phyloP scores from a whole-genome alignment of 768 basidiomycete species.

The Boletales sp. region DNA sequence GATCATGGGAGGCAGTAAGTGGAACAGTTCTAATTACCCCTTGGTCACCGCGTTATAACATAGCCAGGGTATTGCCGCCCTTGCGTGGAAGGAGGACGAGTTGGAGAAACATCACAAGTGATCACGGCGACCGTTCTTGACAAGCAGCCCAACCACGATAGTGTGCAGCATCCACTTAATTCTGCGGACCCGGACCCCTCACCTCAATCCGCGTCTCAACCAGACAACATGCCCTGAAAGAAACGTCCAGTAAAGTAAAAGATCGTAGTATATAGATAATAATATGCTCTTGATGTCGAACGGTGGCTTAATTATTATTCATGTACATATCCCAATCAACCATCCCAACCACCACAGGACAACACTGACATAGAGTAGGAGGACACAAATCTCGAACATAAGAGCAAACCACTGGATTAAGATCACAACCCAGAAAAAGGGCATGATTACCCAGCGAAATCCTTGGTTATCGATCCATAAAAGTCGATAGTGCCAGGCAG shows the following conservation, averaged over 20 bases:
- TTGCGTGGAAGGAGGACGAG: constrained; percentile 57
- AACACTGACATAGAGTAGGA: constrained; percentile 56
- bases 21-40: not conserved
- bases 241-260: not conserved
- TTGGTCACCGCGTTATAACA: not conserved
- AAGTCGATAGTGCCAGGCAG: constrained; percentile 50
- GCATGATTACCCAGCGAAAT: constrained; percentile 59
- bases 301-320: constrained; percentile 6
- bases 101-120: constrained; percentile 28
- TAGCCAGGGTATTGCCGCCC: constrained; percentile 62
- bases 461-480: constrained; percentile 57
- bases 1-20: constrained; percentile 73
- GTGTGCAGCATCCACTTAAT: constrained; percentile 4
- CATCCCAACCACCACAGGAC: constrained; percentile 77
- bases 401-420: constrained; percentile 68
- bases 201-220: not conserved
- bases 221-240: not conserved
- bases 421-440: constrained; percentile 62
- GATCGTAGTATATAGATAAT: constrained; percentile 7
- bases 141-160: not conserved
- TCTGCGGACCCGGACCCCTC: not conserved
- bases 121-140: constrained; percentile 1
- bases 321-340: constrained; percentile 51
- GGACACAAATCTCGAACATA: constrained; percentile 52
- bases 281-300: constrained; percentile 7